Evolutionary conservation across 495 filamentous ascomycete genomes (phyloP).

Genomic region (Podospora pseudopauciseta): DNA sequence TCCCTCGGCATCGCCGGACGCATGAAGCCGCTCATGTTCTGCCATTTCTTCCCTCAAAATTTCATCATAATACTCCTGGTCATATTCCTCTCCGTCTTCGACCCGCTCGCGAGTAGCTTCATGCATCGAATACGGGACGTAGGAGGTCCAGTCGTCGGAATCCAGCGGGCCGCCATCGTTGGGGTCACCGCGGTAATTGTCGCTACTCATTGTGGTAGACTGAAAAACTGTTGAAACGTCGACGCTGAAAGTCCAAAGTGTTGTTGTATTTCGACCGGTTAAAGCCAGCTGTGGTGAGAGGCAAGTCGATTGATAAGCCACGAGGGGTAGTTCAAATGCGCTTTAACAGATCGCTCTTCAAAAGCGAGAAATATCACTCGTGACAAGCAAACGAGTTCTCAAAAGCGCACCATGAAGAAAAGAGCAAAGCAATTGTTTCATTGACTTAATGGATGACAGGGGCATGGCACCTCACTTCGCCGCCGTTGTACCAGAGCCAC

Average conservation of each 20-base stretch:
- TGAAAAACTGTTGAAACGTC: too few species aligned
- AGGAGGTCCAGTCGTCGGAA: too few species aligned
- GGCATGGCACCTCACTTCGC: background rate
- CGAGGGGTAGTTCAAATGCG: background rate
- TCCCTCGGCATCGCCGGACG: background rate
- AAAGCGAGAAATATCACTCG: too few species aligned
- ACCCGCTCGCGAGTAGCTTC: background rate
- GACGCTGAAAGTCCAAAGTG: background rate
- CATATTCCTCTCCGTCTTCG: constrained; percentile 2
- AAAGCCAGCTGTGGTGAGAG: background rate
- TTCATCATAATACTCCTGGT: constrained; percentile 26
- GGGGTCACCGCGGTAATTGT: background rate
- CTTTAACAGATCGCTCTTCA: too few species aligned
- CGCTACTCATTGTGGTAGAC: background rate
- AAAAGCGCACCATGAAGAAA: background rate
- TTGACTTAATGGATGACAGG: background rate
- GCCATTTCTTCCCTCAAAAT: constrained; percentile 45
- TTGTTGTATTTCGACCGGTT: background rate
- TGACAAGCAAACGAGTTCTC: too few species aligned
- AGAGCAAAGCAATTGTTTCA: background rate
- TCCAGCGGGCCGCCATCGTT: background rate
- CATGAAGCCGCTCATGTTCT: constrained; percentile 44
- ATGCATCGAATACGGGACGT: background rate
- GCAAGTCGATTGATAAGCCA: background rate
- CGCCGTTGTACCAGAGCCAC: background rate